Evolutionary conservation across 2,329 filamentous ascomycete species (phyloP).

Genomic region (Epichloe gansuensis): DNA sequence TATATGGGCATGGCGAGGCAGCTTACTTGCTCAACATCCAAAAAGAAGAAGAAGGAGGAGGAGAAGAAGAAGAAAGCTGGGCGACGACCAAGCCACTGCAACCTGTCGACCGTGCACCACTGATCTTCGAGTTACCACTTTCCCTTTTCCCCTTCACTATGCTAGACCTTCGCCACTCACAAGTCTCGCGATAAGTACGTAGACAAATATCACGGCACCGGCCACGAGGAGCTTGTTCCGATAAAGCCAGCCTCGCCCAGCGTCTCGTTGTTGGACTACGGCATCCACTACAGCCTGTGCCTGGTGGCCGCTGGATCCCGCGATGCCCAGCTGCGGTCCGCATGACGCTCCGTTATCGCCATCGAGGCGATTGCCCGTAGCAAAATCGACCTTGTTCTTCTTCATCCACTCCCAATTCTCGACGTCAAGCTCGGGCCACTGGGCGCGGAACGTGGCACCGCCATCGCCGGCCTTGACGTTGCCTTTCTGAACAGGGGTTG

Average conservation of each 20-base stretch:
- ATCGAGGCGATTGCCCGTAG: conserved; percentile 51
- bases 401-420: conserved; percentile 92
- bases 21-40: neutral
- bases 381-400: conserved; percentile 64
- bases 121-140: neutral
- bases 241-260: conserved; percentile 70
- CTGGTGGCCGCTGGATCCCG: conserved; percentile 48
- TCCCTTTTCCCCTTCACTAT: neutral
- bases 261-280: conserved; percentile 63
- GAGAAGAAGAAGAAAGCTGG: neutral
- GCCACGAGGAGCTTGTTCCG: conserved; percentile 68
- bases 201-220: conserved; percentile 60
- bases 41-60: neutral
- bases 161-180: conserved; percentile 38
- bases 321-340: conserved; percentile 44
- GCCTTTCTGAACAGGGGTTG: conserved; percentile 47
- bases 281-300: conserved; percentile 65
- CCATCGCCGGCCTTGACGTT: conserved; percentile 89
- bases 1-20: neutral
- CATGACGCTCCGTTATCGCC: conserved; percentile 39
- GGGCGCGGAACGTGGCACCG: conserved; percentile 74
- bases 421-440: conserved; percentile 81
- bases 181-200: conserved; percentile 70
- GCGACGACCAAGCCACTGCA: neutral
- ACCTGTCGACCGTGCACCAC: neutral